Percentiles rank a stretch among this genome's conserved stretches.
Conservation (phyloP, 2,329 filamentous ascomycete genomes). For the Xylariaceae sp. region DNA sequence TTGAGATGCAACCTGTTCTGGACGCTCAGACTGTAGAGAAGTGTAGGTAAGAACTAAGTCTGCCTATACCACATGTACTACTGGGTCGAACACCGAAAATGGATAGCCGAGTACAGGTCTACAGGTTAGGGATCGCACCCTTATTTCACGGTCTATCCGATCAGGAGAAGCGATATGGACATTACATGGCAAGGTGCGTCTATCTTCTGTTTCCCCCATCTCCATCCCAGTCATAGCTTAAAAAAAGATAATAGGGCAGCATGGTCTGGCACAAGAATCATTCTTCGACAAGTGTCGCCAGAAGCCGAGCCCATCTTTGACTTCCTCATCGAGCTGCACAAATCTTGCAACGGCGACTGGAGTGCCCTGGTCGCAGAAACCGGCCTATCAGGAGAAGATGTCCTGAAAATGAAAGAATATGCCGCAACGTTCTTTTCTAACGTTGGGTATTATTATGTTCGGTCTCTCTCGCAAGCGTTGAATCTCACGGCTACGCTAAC, state of each 20-base stretch:
- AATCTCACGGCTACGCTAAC: neutral
- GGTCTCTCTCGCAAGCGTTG: neutral
- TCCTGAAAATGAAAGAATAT: slow-evolving; percentile 50
- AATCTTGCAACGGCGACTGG: slow-evolving; percentile 59
- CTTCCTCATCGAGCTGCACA: slow-evolving; percentile 62
- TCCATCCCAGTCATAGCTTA: no score
- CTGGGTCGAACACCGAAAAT: no score
- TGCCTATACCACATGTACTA: no score
- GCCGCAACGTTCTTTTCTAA: slow-evolving; percentile 64
- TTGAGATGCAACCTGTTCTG: no score
- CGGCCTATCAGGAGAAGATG: slow-evolving; percentile 51
- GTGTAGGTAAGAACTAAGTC: no score
- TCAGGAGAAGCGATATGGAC: neutral
- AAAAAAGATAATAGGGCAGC: slow-evolving; percentile 51
- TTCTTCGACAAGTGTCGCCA: slow-evolving; percentile 64
- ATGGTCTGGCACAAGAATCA: slow-evolving; percentile 61
- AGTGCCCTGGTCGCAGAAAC: slow-evolving; percentile 49
- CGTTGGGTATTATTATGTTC: slow-evolving; percentile 64
- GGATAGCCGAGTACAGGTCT: no score
- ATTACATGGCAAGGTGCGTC: neutral
- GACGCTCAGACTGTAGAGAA: no score
- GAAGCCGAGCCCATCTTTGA: slow-evolving; percentile 65
- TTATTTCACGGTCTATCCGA: neutral
- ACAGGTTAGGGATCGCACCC: neutral
- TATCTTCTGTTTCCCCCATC: no score